Percentiles rank a stretch among this genome's conserved stretches.
Evolutionary conservation across 305 asterid species (phyloP).

Genomic region (Caryopteris hybrid): DNA sequence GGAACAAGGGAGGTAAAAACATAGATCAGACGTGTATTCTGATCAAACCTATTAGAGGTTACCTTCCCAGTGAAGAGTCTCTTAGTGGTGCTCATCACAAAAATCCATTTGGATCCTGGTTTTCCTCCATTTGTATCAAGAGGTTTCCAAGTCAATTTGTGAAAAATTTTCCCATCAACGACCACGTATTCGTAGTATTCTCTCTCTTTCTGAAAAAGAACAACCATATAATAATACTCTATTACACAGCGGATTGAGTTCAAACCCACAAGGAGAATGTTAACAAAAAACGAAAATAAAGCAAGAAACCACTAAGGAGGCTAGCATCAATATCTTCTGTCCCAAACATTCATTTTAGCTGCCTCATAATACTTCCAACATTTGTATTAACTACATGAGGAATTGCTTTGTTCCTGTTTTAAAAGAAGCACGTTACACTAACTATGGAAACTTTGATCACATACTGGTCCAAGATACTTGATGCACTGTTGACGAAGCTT

Average conservation of each 20-base stretch:
- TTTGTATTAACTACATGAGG: neutral
- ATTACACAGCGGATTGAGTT: neutral
- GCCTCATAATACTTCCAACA: neutral
- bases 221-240: neutral
- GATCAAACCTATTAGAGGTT: neutral
- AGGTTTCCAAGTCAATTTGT: conserved; percentile 35
- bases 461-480: conserved; percentile 88
- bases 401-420: neutral
- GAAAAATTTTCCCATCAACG: conserved; percentile 41
- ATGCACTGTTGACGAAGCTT: conserved; percentile 77
- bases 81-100: conserved; percentile 58
- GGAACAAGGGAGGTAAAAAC: neutral
- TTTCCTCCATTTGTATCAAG: conserved; percentile 35
- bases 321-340: neutral
- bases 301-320: neutral
- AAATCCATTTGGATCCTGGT: conserved; percentile 51
- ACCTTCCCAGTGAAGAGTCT: conserved; percentile 50
- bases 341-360: neutral
- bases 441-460: conserved; percentile 22
- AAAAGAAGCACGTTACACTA: neutral
- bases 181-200: conserved; percentile 34
- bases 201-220: conserved; percentile 46
- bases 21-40: neutral
- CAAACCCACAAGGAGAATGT: neutral
- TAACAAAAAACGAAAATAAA: neutral